These are phyloP conservation scores for Cladosporium austrohemisphaericum DNA, from an alignment of 2,329 filamentous ascomycete genomes.

Conservation along the genomic window DNA sequence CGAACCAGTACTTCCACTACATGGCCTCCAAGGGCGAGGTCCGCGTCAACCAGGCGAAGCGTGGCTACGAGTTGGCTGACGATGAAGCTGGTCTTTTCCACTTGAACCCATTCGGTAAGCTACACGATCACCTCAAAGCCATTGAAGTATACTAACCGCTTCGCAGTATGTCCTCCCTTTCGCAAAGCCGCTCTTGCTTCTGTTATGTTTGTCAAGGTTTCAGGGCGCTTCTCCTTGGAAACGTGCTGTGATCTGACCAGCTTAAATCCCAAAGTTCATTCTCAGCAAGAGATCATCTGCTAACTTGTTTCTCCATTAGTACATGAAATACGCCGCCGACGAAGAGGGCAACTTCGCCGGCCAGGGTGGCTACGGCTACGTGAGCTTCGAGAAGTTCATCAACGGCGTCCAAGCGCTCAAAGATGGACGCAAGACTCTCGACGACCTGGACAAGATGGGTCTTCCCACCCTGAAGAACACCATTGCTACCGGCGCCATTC, in stretches of 20 bases:
- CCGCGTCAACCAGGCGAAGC: conserved; percentile 86
- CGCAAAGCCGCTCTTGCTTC: neutral
- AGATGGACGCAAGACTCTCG: conserved; percentile 65
- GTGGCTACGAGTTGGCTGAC: conserved; percentile 91
- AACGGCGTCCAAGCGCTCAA: conserved; percentile 79
- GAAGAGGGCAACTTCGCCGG: conserved; percentile 93
- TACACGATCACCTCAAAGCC: neutral
- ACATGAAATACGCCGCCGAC: conserved; percentile 69
- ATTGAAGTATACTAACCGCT: neutral
- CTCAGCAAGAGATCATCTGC: too few species aligned
- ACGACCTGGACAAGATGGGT: conserved; percentile 73
- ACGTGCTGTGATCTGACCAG: too few species aligned
- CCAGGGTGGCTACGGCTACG: conserved; percentile 87
- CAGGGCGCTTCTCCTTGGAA: too few species aligned
- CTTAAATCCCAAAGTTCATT: too few species aligned
- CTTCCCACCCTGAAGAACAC: conserved; percentile 86
- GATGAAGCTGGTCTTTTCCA: conserved; percentile 70
- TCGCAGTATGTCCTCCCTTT: neutral
- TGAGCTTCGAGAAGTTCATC: conserved; percentile 94
- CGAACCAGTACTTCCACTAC: conserved; percentile 96
- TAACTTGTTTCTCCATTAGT: conserved; percentile 2
- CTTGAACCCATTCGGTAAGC: conserved; percentile 64
- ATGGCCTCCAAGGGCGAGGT: conserved; percentile 81
- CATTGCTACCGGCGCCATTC: conserved; percentile 83
- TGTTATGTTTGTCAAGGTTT: neutral